Evolutionary conservation across 495 filamentous ascomycete species (phyloP).

Genomic region (Aspergillus hancockii): DNA sequence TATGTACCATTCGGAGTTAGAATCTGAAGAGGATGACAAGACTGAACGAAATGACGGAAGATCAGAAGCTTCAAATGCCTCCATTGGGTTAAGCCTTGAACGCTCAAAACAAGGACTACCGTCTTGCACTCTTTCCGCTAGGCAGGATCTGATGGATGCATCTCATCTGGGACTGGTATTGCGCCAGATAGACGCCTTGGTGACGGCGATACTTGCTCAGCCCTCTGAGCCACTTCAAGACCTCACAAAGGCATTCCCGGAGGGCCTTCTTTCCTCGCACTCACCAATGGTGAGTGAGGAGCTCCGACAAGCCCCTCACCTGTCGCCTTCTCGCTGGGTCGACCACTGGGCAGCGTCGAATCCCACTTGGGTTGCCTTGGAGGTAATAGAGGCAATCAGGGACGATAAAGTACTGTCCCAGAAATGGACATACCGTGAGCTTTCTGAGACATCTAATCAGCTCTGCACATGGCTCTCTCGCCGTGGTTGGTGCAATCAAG

Average conservation of each 20-base stretch:
- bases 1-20: background rate
- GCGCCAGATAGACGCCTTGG: background rate
- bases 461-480: conserved; percentile 4
- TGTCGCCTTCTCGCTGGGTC: conserved; percentile 13
- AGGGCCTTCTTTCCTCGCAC: background rate
- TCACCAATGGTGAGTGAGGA: conserved; percentile 3
- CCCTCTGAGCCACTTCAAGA: background rate
- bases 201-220: background rate
- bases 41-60: no score
- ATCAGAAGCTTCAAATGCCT: background rate
- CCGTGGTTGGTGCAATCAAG: background rate
- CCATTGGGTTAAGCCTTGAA: background rate
- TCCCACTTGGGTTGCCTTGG: background rate
- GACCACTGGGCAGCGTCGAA: conserved; percentile 10
- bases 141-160: background rate
- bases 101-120: background rate
- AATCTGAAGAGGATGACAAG: no score
- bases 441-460: conserved; percentile 10
- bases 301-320: background rate
- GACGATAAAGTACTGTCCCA: background rate
- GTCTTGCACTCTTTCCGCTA: background rate
- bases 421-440: conserved; percentile 15
- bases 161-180: background rate
- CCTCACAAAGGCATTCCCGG: background rate
- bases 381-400: background rate